phyloP scores from a whole-genome alignment of 2,329 filamentous ascomycete species.

The Thelonectria olida region DNA sequence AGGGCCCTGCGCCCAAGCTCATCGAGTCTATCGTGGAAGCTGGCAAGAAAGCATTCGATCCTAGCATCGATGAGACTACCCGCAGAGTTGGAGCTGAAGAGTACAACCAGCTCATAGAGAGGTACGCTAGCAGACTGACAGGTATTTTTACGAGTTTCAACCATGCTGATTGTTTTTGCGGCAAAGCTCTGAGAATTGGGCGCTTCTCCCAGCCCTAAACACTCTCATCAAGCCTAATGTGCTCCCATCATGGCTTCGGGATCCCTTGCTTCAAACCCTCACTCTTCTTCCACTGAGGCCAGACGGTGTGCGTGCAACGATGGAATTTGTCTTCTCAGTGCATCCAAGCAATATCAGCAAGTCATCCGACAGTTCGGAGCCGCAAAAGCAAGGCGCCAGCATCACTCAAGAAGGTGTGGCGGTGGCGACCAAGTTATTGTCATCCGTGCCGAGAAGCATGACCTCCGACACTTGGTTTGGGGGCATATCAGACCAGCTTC shows the following conservation, averaged over 20 bases:
- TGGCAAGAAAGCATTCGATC: constrained; percentile 60
- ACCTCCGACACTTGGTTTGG: constrained; percentile 67
- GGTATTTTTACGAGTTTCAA: background rate
- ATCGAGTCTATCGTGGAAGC: constrained; percentile 48
- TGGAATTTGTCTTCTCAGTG: constrained; percentile 77
- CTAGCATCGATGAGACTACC: constrained; percentile 46
- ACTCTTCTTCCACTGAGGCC: constrained; percentile 68
- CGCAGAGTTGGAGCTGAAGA: constrained; percentile 48
- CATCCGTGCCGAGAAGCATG: constrained; percentile 65
- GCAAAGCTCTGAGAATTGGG: constrained; percentile 53
- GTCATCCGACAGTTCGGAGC: constrained; percentile 50
- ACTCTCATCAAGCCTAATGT: constrained; percentile 69
- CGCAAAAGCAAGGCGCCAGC: constrained; percentile 66
- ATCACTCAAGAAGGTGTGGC: constrained; percentile 75
- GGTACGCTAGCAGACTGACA: constrained; percentile 47
- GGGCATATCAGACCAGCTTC: constrained; percentile 68
- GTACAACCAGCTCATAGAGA: constrained; percentile 59
- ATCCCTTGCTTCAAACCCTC: constrained; percentile 64
- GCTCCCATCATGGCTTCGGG: constrained; percentile 68
- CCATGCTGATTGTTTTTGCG: constrained; percentile 13
- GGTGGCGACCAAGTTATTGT: constrained; percentile 69
- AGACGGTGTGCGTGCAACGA: constrained; percentile 71
- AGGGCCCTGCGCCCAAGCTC: constrained; percentile 41
- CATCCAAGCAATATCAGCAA: constrained; percentile 63
- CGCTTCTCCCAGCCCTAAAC: constrained; percentile 69